These are phyloP conservation scores for Nakataea oryzae DNA, from an alignment of 2,329 filamentous ascomycete species.

Conservation along the genomic window DNA sequence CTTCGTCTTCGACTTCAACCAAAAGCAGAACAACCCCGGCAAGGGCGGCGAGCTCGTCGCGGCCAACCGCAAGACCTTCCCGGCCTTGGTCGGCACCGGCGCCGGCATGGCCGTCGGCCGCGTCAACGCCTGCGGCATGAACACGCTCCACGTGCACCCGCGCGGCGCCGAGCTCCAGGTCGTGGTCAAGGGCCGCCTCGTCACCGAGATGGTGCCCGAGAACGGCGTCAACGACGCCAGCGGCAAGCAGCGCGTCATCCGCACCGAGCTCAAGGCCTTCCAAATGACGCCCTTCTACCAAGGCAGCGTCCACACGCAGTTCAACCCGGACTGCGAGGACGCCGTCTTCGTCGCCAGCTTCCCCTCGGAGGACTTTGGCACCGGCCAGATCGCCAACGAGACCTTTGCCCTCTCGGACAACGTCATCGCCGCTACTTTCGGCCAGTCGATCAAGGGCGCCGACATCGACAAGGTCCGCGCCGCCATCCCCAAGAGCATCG, in stretches of 20 bases:
- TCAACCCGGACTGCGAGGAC: conserved; percentile 41
- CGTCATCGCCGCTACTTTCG: conserved; percentile 34
- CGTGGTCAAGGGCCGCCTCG: conserved; percentile 30
- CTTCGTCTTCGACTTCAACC: conserved; percentile 39
- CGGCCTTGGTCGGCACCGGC: conserved; percentile 41
- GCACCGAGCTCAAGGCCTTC: conserved; percentile 25
- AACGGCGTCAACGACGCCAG: conserved; percentile 32
- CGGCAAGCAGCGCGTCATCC: conserved; percentile 23
- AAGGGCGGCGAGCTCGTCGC: conserved; percentile 37
- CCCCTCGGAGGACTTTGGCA: conserved; percentile 38
- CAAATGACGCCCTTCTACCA: conserved; percentile 44
- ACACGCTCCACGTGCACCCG: conserved; percentile 37
- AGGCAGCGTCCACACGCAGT: conserved; percentile 44
- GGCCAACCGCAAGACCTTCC: conserved; percentile 46
- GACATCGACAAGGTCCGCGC: conserved; percentile 14
- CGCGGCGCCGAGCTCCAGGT: conserved; percentile 37
- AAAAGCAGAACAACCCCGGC: conserved; percentile 19
- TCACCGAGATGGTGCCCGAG: conserved; percentile 34
- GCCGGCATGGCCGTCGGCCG: conserved; percentile 39
- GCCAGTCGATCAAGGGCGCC: conserved; percentile 30
- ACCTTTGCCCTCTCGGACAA: conserved; percentile 34
- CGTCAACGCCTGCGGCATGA: conserved; percentile 37
- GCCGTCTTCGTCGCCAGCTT: conserved; percentile 40
- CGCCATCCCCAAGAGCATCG: conserved; percentile 10
- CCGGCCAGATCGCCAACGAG: conserved; percentile 38